Base-by-base conservation (phyloP, 108 stramenopile species). In the Licmophora abbreviata region DNA sequence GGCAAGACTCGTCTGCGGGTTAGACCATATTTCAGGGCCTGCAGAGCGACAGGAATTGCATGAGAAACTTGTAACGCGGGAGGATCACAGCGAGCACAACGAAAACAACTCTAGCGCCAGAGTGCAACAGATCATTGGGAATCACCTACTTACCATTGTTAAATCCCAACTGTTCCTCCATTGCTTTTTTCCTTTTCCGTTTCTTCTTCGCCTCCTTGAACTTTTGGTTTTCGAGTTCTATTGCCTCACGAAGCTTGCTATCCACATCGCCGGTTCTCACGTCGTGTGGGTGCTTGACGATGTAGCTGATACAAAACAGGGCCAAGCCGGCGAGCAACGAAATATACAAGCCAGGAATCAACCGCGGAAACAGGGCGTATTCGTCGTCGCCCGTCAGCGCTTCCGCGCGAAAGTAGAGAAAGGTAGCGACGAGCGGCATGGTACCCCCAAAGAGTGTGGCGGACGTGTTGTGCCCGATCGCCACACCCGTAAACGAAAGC, bases 401-500 rank as follows among this genome's bases (percentile, higher is more conserved):
- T 20, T 43, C 36, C 1, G 77, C 48, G 14, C 60, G n/a, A 49
- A 76, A 81, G 49, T 63, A 81, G 24, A 81, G 57, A 38, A 61
- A 72, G 9, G 79, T 81, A 1, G 79, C 79, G 0, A 81, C 48
- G 20, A 81, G 54, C 14, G 79, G 79, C 79, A 81, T 74, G 11
- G 79, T 81, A 14, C 79, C 79, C 17, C 79, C 79, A 57, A 81
- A 81, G 9, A 81, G 20, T 8, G 71, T 68, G 4, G 79, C 38
- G 0, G 79, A 62, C 21, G 71, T 14, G 38, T 81, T 81, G 58
- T 81, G 79, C 3, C 79, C 79, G 31, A 81, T 58, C 0, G 79
- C 79, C 11, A 81, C 79, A 29, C 79, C 79, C 38, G 79, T 81
- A 34, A 74, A 81, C 9, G 74, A 76, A 1, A 81, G 45, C 4